A percentile compares a stretch with the other conserved stretches of the same genome.
Evolutionary conservation across 2,329 filamentous ascomycete genomes (phyloP).

Genomic region (Alternaria hordeiaustralica): DNA sequence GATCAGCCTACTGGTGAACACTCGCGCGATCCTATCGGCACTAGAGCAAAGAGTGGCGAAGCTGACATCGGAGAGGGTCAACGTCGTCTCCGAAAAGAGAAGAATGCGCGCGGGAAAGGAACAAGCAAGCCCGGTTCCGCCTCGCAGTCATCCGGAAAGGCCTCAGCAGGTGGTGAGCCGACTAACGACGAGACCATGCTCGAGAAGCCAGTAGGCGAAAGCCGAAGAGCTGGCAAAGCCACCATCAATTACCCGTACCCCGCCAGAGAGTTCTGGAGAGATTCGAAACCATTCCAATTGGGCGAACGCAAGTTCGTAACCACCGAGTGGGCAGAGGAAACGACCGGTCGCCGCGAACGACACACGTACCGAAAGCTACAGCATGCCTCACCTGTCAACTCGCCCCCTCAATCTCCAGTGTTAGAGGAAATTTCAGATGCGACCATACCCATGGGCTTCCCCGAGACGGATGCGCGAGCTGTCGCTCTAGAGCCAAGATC

Average conservation of each 20-base stretch:
- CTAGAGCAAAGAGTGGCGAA: too few species aligned
- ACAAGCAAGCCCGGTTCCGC: too few species aligned
- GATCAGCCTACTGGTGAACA: not conserved
- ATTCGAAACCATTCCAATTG: not conserved
- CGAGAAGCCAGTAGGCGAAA: not conserved
- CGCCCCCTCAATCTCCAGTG: constrained; percentile 3
- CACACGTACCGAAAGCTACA: not conserved
- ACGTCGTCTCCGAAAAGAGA: too few species aligned
- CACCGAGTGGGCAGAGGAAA: constrained; percentile 5
- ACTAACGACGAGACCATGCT: not conserved
- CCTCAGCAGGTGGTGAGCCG: not conserved
- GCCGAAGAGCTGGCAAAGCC: not conserved
- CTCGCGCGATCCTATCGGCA: too few species aligned
- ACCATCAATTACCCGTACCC: not conserved
- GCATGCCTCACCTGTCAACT: constrained; percentile 10
- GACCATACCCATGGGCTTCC: not conserved
- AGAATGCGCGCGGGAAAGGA: too few species aligned
- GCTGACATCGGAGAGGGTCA: too few species aligned
- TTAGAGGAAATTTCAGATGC: too few species aligned
- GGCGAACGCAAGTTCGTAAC: not conserved
- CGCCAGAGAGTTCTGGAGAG: not conserved
- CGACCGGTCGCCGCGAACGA: constrained; percentile 13
- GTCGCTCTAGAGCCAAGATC: not conserved
- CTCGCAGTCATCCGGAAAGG: too few species aligned
- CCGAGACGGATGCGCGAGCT: not conserved